Base-by-base conservation (phyloP, 805 yeast species). In the Metschnikowia rubicola region DNA sequence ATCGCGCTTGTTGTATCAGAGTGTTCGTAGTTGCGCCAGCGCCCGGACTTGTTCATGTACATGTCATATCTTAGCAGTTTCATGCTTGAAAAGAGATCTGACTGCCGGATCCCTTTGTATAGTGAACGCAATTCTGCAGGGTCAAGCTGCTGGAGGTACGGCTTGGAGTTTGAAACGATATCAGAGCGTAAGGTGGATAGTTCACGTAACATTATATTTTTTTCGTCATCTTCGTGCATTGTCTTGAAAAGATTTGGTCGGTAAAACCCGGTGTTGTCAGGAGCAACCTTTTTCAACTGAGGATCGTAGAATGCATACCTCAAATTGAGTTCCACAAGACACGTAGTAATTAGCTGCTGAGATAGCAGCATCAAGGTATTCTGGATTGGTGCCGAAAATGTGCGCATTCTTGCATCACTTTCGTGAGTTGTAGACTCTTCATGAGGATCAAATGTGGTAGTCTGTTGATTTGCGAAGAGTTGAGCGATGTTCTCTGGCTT, bases 11-110 rank as follows among this genome's bases (percentile, higher is more conserved):
- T 43, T 2, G 61, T 56, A 39, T 70, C 74, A 1, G 68, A 56
- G 32, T 62, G 56, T 7, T 62, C 64, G 46, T 67, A 67, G 44
- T 65, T 68, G 33, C 68, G 58, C 51, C 59, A 62, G 30, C 66
- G 63, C 0, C 66, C 65, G 8, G 73, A 65, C 41, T 66, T 66
- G 55, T 53, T 53, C 39, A 56, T 47, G 39, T 52, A 53, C 46
- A 66, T 64, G 29, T 58, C 56, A 12, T 47, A 46, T 35, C 73
- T 47, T 39, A 54, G 58, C 44, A 53, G 54, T 32, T 58, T 61
- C 5, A 56, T 32, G 13, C 66, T 60, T 34, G 54, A 57, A 44
- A 67, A 68, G 13, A 48, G 19, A 19, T 58, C 63, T 6, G 50
- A 46, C n/a, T 15, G 39, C 36, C 21, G 44, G 19, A 59, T 42